A percentile compares a stretch with the other conserved stretches of the same genome.
Evolutionary conservation across 495 filamentous ascomycete genomes (phyloP).

Genomic region (Aspergillus nanangensis): DNA sequence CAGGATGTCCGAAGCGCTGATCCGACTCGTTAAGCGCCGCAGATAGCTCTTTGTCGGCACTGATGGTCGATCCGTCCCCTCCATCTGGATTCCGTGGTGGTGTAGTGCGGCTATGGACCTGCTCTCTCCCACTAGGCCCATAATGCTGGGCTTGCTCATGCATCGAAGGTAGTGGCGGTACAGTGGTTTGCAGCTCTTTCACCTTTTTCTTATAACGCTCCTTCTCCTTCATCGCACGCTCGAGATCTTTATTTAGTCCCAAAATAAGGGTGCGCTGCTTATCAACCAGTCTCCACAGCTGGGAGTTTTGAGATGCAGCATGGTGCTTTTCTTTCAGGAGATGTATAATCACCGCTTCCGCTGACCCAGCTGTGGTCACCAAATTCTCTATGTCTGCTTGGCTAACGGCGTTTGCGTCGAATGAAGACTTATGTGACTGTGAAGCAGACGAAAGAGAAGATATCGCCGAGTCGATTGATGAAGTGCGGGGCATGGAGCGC

Average conservation of each 20-base stretch:
- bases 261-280: constrained; percentile 93
- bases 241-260: constrained; percentile 91
- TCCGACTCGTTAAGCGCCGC: constrained; percentile 6
- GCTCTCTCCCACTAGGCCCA: background rate
- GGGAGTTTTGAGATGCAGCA: constrained; percentile 80
- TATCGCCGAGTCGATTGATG: constrained; percentile 92
- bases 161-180: constrained; percentile 43
- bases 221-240: constrained; percentile 89
- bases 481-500: constrained; percentile 65
- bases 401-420: constrained; percentile 48
- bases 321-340: constrained; percentile 88
- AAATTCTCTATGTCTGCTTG: constrained; percentile 66
- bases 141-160: constrained; percentile 12
- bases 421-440: constrained; percentile 59
- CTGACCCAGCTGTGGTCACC: constrained; percentile 78
- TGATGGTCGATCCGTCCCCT: background rate
- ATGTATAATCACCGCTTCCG: constrained; percentile 84
- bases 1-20: constrained; percentile 3
- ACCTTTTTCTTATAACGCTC: constrained; percentile 88
- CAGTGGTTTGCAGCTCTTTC: constrained; percentile 62
- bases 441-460: constrained; percentile 75
- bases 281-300: constrained; percentile 92
- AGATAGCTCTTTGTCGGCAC: background rate
- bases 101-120: background rate
- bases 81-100: background rate